These are phyloP conservation scores for Nicotiana otophora DNA, from an alignment of 257 asterid genomes.

Conservation along the genomic window DNA sequence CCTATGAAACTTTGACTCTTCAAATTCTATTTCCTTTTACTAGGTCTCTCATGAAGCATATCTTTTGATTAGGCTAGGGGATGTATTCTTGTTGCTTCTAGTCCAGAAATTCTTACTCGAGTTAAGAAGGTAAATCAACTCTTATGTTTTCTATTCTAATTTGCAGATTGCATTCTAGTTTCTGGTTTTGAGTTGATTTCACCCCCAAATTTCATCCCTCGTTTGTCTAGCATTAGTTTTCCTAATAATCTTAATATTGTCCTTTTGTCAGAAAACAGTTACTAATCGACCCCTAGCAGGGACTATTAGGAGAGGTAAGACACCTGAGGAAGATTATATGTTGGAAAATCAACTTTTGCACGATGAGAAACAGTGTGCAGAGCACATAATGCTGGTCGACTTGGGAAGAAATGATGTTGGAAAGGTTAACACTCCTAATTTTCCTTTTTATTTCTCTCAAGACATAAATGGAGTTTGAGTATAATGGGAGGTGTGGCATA, in stretches of 20 bases:
- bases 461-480: neutral
- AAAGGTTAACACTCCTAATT: conserved; percentile 46
- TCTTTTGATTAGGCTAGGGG: conserved; percentile 70
- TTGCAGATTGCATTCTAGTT: neutral
- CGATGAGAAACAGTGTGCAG: conserved; percentile 93
- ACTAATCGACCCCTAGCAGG: conserved; percentile 97
- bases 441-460: neutral
- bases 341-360: conserved; percentile 79
- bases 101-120: conserved; percentile 96
- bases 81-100: conserved; percentile 89
- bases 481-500: neutral
- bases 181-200: neutral
- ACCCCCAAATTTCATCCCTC: neutral
- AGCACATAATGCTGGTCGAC: conserved; percentile 98
- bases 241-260: conserved; percentile 3
- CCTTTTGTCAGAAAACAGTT: conserved; percentile 51
- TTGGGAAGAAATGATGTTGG: conserved; percentile 99
- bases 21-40: neutral
- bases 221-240: neutral
- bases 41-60: neutral
- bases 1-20: conserved; percentile 17
- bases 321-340: conserved; percentile 81
- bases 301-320: conserved; percentile 89
- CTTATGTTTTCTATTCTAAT: neutral
- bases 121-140: conserved; percentile 61